Conservation (phyloP, 305 asterid species). For the Rubia peregrina region DNA sequence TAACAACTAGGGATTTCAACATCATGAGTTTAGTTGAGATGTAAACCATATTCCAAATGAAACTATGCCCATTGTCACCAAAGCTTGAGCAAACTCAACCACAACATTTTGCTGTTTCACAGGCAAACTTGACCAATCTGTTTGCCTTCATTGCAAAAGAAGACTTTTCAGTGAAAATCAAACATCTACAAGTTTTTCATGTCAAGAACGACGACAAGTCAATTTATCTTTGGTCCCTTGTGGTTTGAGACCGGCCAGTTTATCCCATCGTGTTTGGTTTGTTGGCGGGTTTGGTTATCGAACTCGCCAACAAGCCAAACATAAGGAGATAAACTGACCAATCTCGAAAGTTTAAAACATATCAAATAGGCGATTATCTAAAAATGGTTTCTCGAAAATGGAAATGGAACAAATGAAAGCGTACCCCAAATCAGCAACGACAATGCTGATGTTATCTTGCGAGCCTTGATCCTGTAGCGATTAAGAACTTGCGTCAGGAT, state of each 20-base stretch:
- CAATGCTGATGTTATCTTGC: constrained; percentile 52
- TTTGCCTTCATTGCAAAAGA: constrained; percentile 35
- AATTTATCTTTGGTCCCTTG: too few relatives aligned
- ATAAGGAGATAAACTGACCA: background rate
- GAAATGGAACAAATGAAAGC: constrained; percentile 11
- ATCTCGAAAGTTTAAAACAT: background rate
- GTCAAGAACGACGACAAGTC: too few relatives aligned
- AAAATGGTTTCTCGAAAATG: background rate
- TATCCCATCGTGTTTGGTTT: background rate
- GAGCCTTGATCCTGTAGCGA: constrained; percentile 29
- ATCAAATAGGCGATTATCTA: too few relatives aligned
- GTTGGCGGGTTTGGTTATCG: background rate
- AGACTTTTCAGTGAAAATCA: background rate
- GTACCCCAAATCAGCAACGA: constrained; percentile 55
- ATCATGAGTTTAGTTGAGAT: constrained; percentile 28
- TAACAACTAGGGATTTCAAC: background rate
- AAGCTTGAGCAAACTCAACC: constrained; percentile 58
- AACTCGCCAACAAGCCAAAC: background rate
- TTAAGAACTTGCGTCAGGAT: too few relatives aligned
- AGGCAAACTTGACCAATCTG: constrained; percentile 58
- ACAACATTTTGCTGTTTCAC: constrained; percentile 45
- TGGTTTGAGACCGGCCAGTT: background rate
- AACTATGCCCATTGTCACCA: constrained; percentile 62
- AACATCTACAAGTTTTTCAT: background rate
- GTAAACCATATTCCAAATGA: constrained; percentile 75